These are phyloP conservation scores for Reutealis trisperma DNA, from an alignment of 345 rosid species.

Conservation along the genomic window DNA sequence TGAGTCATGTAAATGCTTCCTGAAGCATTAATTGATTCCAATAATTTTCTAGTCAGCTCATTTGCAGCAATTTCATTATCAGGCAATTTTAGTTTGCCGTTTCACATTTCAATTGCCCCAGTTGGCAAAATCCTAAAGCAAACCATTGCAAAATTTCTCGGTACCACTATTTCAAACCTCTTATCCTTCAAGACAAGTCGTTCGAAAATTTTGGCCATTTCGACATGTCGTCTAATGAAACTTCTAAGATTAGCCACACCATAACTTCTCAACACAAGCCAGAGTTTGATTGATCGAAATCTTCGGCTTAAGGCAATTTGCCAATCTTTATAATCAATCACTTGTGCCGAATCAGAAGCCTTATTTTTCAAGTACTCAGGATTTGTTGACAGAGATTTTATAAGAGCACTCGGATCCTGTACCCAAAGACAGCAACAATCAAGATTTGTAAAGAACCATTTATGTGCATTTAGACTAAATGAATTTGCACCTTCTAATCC, in stretches of 20 bases:
- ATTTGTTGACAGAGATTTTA: conserved; percentile 37
- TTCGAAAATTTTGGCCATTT: conserved; percentile 47
- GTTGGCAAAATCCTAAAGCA: conserved; percentile 50
- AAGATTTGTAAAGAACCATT: conserved; percentile 50
- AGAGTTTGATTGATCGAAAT: conserved; percentile 47
- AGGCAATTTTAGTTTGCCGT: neutral
- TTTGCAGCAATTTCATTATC: conserved; percentile 15
- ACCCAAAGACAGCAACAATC: conserved; percentile 64
- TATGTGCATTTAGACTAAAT: conserved; percentile 54
- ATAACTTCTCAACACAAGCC: conserved; percentile 54
- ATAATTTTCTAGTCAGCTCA: conserved; percentile 26
- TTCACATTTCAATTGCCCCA: neutral
- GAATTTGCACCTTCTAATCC: conserved; percentile 52
- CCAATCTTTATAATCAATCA: conserved; percentile 60
- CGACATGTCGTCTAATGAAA: conserved; percentile 41
- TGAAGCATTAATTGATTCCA: conserved; percentile 40
- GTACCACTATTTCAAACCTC: conserved; percentile 40
- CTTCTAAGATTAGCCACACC: conserved; percentile 44
- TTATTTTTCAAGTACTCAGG: conserved; percentile 48
- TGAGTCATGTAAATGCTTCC: conserved; percentile 44
- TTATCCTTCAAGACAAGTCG: conserved; percentile 32
- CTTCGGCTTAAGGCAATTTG: conserved; percentile 53
- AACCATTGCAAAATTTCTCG: conserved; percentile 46
- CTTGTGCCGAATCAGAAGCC: conserved; percentile 32
- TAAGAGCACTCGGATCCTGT: conserved; percentile 46